Conservation (phyloP, 768 basidiomycete species). For the Phylloporus arenicola region DNA sequence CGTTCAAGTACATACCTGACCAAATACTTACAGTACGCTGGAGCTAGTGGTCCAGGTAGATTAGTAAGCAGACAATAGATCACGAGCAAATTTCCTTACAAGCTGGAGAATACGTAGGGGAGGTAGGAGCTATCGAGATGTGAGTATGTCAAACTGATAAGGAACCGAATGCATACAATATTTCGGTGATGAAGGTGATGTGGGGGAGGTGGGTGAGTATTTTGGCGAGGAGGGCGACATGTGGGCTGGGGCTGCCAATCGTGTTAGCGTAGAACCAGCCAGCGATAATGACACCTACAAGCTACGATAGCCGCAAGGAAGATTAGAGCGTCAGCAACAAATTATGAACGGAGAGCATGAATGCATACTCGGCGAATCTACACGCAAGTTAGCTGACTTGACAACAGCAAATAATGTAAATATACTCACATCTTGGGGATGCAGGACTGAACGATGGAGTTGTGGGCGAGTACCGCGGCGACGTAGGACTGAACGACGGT, state of each 20-base stretch:
- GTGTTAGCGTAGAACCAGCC: constrained; percentile 1
- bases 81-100: constrained; percentile 47
- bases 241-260: constrained; percentile 59
- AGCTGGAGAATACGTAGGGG: constrained; percentile 69
- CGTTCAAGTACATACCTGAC: neutral
- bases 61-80: constrained; percentile 3
- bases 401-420: neutral
- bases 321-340: constrained; percentile 20
- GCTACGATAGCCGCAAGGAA: constrained; percentile 40
- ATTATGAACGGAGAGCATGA: constrained; percentile 1
- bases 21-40: constrained; percentile 65
- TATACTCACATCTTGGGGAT: constrained; percentile 78
- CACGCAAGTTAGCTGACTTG: constrained; percentile 1
- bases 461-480: constrained; percentile 84
- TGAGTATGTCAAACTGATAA: constrained; percentile 4
- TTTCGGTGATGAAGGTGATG: constrained; percentile 88
- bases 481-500: constrained; percentile 86
- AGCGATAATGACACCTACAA: constrained; percentile 44
- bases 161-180: constrained; percentile 56
- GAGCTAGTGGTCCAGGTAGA: constrained; percentile 40
- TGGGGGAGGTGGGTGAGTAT: constrained; percentile 91
- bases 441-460: constrained; percentile 89
- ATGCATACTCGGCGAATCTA: constrained; percentile 79
- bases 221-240: constrained; percentile 88
- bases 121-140: neutral